Conservation (phyloP, 352 stramenopile genomes). For the Pythium aristosporum region DNA sequence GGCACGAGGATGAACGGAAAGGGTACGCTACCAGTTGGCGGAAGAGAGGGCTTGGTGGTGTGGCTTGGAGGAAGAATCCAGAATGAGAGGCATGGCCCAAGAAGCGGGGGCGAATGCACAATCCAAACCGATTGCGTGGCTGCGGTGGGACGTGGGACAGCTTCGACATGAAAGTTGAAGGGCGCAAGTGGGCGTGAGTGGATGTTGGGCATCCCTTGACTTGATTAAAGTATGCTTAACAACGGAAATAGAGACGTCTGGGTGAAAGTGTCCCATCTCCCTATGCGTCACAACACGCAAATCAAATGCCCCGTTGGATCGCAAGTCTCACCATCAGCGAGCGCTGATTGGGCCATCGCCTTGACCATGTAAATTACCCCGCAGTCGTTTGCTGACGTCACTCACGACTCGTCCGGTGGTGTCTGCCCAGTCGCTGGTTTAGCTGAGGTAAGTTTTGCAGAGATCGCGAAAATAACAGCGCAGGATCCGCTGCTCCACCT, state of each 20-base stretch:
- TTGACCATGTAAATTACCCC: constrained; percentile 7
- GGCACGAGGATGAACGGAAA: background rate
- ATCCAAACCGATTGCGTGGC: constrained; percentile 8
- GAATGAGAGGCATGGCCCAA: constrained; percentile 7
- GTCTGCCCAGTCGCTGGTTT: background rate
- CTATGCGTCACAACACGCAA: background rate
- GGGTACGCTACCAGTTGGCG: constrained; percentile 24
- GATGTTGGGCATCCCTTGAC: constrained; percentile 4
- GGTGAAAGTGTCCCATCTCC: background rate
- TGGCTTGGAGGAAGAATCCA: constrained; percentile 16
- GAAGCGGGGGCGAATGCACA: background rate
- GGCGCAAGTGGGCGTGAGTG: constrained; percentile 9
- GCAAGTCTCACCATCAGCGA: background rate
- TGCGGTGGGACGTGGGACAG: constrained; percentile 15
- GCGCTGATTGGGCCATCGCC: constrained; percentile 9
- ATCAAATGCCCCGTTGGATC: constrained; percentile 2
- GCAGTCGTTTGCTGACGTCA: constrained; percentile 14
- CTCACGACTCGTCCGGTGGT: background rate
- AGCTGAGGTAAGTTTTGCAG: constrained; percentile 54
- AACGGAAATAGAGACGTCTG: background rate
- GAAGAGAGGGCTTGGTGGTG: background rate
- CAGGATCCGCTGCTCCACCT: constrained; percentile 75
- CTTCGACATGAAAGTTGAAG: constrained; percentile 3
- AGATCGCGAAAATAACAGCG: constrained; percentile 82
- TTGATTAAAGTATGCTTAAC: constrained; percentile 9